Evolutionary conservation across 2,329 filamentous ascomycete species (phyloP), one percentile per base, ranked within the genome.

Genomic region (Microascus cirrosus): DNA sequence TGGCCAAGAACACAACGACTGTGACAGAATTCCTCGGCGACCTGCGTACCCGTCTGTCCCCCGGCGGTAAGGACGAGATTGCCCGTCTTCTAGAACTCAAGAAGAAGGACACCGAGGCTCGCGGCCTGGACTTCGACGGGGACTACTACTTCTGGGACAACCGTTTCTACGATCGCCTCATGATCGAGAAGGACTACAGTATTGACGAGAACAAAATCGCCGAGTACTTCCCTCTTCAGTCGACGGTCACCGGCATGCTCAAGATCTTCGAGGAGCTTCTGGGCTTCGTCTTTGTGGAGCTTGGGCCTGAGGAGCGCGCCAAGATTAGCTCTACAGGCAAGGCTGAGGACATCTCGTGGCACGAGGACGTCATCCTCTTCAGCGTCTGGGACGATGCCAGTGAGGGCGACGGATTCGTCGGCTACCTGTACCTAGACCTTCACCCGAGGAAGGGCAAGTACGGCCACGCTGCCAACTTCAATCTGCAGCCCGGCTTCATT

Each of bases 131-230:
- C 2, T 79, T 81, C 57, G 86, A 89, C 63, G 83, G 80, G 54
- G 83, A 84, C 63, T 90, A 92, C 70, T 93, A 89, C 70, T 80
- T 92, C 48, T 94, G 90, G 89, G 89, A 94, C 63, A 81, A 88
- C 66, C 79, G 87, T 50, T 94, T 84, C 72, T 94, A 93, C 70
- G 86, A 90, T 63, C 84, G 87, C 7, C 75, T 92, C 67, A 86
- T 91, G 81, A 82, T 91, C 45, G 87, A 93, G 74, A 82, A 87
- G 67, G 86, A 93, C 67, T 93, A 85, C 69, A 85, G 82, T 65
- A 85, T 94, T 53, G 87, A 93, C 62, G 88, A 93, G 69, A 83
- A 85, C 64, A 82, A 85, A 67, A 89, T 94, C 65, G 84, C 89
- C 11, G 87, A 94, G 71, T 94, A 92, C 72, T 94, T 94, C 73